Evolutionary conservation across 352 stramenopile genomes (phyloP).

Genomic region (Phytopythium vexans): DNA sequence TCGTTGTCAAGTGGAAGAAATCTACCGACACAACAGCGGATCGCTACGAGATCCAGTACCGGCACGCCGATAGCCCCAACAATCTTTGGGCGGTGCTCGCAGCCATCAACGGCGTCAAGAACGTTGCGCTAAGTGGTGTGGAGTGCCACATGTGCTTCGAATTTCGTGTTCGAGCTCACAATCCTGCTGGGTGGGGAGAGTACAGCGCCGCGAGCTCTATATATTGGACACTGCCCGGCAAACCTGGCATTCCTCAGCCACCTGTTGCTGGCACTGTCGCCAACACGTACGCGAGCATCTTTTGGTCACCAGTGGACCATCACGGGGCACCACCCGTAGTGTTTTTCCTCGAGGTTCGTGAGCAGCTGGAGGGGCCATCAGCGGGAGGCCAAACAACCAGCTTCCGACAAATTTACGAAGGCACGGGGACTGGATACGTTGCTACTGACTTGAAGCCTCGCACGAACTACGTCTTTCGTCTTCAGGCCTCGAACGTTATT

Average conservation of each 20-base stretch:
- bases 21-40: slow-evolving; percentile 61
- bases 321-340: slow-evolving; percentile 58
- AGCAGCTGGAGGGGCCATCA: slow-evolving; percentile 14
- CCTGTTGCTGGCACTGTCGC: slow-evolving; percentile 52
- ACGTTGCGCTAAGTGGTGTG: slow-evolving; percentile 38
- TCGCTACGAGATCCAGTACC: slow-evolving; percentile 73
- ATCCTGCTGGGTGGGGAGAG: slow-evolving; percentile 68
- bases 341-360: slow-evolving; percentile 58
- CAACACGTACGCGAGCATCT: slow-evolving; percentile 72
- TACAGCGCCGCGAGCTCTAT: slow-evolving; percentile 46
- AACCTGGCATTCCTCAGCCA: slow-evolving; percentile 33
- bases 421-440: slow-evolving; percentile 61
- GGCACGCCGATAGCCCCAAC: slow-evolving; percentile 38
- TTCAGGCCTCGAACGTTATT: slow-evolving; percentile 68
- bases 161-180: slow-evolving; percentile 64
- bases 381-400: slow-evolving; percentile 1
- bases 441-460: slow-evolving; percentile 38
- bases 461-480: slow-evolving; percentile 58
- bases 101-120: slow-evolving; percentile 28
- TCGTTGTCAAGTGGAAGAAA: slow-evolving; percentile 60
- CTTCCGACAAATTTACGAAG: slow-evolving; percentile 58
- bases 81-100: slow-evolving; percentile 46
- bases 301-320: slow-evolving; percentile 57
- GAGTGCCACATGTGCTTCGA: slow-evolving; percentile 46
- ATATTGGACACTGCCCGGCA: slow-evolving; percentile 58